Evolutionary conservation across 179 eudicot species (phyloP), one percentile per base, ranked within the genome.

Genomic region (Vitellaria paradoxa): DNA sequence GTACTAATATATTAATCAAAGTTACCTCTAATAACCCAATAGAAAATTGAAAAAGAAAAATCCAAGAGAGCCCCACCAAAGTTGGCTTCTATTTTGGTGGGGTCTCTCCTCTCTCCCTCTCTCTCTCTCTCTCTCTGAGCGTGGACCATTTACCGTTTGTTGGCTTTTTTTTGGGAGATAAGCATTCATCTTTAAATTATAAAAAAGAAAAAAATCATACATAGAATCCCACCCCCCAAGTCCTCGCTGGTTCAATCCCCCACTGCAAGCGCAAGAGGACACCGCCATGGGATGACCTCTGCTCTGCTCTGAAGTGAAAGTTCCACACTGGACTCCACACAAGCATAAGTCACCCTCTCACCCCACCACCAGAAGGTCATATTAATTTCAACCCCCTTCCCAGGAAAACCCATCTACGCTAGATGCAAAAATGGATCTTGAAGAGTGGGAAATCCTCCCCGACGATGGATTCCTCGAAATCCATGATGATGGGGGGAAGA

Each of bases 321-420:
- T 77, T 64, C 53, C n/a, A 21, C 74, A 75, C 79, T 78, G 74
- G 73, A 82, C 77, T 72, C 75, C 85, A 83, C 37, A 30, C 37
- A 30, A 30, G 2, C 52, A 80, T 52, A 72, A 76, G 76, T 80
- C 78, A 52, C 79, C 74, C 63, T 68, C 59, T 56, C 42, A 49
- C 21, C 12, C 23, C 23, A 7, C 21, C 42, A n/a, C 42, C 20
- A 14, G 15, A 70, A 50, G 18, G 2, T 30, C 37, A 30, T 30
- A 1, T 47, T 5, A 47, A 47, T 50, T 50, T 11, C 10, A 50
- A 7, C 53, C 53, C 53, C 53, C 53, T 11, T 11, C 8, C 12
- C 53, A 50, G 8, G 53, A 11, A 50, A 50, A 11, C 53, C 53
- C 12, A 50, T 11, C 53, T 50, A 1, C 4, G 8, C 12, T 50